These are phyloP conservation scores for Striga hermonthica DNA, from an alignment of 305 asterid species.

Conservation along the genomic window DNA sequence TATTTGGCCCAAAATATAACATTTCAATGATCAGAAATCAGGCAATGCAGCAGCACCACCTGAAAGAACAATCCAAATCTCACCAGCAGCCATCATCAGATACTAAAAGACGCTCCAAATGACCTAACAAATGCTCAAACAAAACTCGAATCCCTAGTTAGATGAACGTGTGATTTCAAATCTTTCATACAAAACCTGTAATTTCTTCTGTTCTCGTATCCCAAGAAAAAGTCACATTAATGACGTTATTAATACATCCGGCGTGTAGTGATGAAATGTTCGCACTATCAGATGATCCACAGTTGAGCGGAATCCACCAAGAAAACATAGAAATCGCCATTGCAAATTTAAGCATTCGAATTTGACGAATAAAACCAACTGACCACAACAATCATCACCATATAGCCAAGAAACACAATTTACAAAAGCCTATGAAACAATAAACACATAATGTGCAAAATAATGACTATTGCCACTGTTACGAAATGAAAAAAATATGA, in stretches of 20 bases:
- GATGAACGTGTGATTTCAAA: too few relatives aligned
- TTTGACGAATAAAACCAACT: neutral
- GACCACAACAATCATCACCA: neutral
- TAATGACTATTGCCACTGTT: conserved; percentile 21
- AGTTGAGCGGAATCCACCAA: neutral
- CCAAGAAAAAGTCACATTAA: neutral
- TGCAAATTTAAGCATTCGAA: neutral
- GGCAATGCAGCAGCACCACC: too few relatives aligned
- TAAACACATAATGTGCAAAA: neutral
- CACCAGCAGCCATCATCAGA: too few relatives aligned
- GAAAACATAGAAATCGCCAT: neutral
- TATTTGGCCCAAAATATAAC: too few relatives aligned
- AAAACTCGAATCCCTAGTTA: too few relatives aligned
- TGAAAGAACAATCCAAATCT: too few relatives aligned
- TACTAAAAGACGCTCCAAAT: too few relatives aligned
- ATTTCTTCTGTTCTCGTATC: too few relatives aligned
- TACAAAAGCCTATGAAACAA: neutral
- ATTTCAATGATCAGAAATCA: too few relatives aligned
- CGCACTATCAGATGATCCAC: neutral
- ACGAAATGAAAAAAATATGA: conserved; percentile 22
- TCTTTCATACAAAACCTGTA: too few relatives aligned
- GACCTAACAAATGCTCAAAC: too few relatives aligned
- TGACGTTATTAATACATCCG: neutral
- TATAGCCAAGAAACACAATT: neutral
- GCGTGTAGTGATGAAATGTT: neutral